Conservation (phyloP, 345 rosid genomes). For the Xanthoceras sorbifolium region DNA sequence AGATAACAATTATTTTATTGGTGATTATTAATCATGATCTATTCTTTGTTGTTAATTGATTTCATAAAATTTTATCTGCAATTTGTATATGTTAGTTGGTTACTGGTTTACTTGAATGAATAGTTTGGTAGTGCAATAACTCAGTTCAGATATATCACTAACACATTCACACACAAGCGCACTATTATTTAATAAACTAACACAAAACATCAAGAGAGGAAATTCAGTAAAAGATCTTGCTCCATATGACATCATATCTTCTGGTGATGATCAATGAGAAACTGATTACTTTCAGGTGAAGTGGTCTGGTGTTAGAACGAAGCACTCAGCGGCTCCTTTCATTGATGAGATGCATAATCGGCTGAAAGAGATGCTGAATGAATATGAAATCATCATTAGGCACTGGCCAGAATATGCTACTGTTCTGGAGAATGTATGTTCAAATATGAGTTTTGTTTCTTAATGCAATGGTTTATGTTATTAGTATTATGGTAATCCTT, state of each 20-base stretch:
- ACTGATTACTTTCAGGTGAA: slow-evolving; percentile 60
- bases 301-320: slow-evolving; percentile 69
- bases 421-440: slow-evolving; percentile 77
- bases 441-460: slow-evolving; percentile 1
- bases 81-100: not conserved
- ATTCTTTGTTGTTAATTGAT: not conserved
- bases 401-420: slow-evolving; percentile 89
- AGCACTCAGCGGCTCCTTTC: slow-evolving; percentile 84
- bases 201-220: not conserved
- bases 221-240: not conserved
- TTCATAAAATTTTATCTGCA: not conserved
- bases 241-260: not conserved
- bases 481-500: not conserved
- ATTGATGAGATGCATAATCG: slow-evolving; percentile 86
- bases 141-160: not conserved
- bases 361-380: slow-evolving; percentile 62
- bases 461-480: not conserved
- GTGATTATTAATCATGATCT: slow-evolving; percentile 1
- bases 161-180: not conserved
- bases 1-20: not conserved
- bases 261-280: slow-evolving; percentile 20
- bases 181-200: not conserved
- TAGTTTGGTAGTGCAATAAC: not conserved
- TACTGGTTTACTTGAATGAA: not conserved
- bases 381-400: slow-evolving; percentile 74